These are phyloP conservation scores for Cenchrus purpureus DNA, from an alignment of 176 grass and related monocot species.

Conservation along the genomic window DNA sequence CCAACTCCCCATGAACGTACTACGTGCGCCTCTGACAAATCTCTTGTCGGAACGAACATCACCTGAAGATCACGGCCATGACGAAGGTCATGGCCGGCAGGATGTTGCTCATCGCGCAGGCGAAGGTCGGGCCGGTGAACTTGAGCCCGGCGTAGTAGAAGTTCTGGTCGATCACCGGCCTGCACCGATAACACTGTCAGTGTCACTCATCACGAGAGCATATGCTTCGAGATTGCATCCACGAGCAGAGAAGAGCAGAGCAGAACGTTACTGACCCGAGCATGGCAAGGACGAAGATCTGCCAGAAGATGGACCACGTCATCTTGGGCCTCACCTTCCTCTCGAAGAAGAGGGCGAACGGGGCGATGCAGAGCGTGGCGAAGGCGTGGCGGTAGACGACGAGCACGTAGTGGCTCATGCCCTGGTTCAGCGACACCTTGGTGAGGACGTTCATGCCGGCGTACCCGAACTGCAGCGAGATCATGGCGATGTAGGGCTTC, in stretches of 20 bases:
- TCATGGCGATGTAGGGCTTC: slow-evolving; percentile 87
- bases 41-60: not conserved
- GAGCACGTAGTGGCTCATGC: slow-evolving; percentile 93
- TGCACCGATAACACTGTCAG: slow-evolving; percentile 30
- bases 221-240: not conserved
- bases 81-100: slow-evolving; percentile 94
- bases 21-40: no score
- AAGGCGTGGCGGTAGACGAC: slow-evolving; percentile 93
- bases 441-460: slow-evolving; percentile 94
- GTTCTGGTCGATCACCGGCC: slow-evolving; percentile 94
- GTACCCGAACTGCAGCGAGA: slow-evolving; percentile 82
- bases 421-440: slow-evolving; percentile 77
- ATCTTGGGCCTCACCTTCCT: slow-evolving; percentile 84
- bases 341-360: slow-evolving; percentile 78
- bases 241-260: not conserved
- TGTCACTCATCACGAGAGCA: not conserved
- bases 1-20: not conserved
- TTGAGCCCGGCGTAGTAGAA: slow-evolving; percentile 89
- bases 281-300: slow-evolving; percentile 80
- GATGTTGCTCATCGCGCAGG: slow-evolving; percentile 98
- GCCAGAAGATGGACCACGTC: slow-evolving; percentile 77
- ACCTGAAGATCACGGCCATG: slow-evolving; percentile 88
- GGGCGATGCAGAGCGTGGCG: slow-evolving; percentile 77
- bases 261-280: slow-evolving; percentile 59
- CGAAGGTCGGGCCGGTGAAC: slow-evolving; percentile 83